Evolutionary conservation across 2,329 filamentous ascomycete genomes (phyloP).

Genomic region (Beauveria bassiana): DNA sequence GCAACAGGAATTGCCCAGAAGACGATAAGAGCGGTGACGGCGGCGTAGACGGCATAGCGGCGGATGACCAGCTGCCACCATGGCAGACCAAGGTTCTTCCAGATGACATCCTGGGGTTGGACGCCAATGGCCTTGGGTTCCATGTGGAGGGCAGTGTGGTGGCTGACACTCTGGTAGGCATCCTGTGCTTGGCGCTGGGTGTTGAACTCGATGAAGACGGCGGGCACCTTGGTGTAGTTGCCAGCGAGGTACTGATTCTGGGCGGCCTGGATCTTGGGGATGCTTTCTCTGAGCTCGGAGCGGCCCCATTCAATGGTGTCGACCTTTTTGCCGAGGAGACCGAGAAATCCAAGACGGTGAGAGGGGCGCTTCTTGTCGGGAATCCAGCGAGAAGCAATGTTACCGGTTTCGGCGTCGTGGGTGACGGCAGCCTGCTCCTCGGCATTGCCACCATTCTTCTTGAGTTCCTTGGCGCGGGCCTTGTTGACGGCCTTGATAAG

Average conservation of each 20-base stretch:
- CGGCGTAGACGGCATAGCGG: conserved; percentile 52
- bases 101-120: conserved; percentile 73
- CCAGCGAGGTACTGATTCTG: conserved; percentile 57
- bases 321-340: conserved; percentile 58
- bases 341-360: conserved; percentile 56
- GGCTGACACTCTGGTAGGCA: conserved; percentile 74
- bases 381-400: conserved; percentile 58
- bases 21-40: conserved; percentile 66
- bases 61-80: conserved; percentile 74
- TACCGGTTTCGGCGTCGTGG: conserved; percentile 58
- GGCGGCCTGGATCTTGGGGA: conserved; percentile 57
- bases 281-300: conserved; percentile 43
- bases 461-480: conserved; percentile 26
- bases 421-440: conserved; percentile 34
- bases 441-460: conserved; percentile 22
- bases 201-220: conserved; percentile 90
- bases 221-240: conserved; percentile 55
- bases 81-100: conserved; percentile 62
- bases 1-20: conserved; percentile 79
- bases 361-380: conserved; percentile 60
- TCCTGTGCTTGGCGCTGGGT: conserved; percentile 75
- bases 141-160: conserved; percentile 78
- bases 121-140: conserved; percentile 77
- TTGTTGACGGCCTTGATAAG: conserved; percentile 58
- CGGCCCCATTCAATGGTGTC: conserved; percentile 85